phyloP scores from a whole-genome alignment of 805 yeast genomes.

The Lipomyces anomalus region DNA sequence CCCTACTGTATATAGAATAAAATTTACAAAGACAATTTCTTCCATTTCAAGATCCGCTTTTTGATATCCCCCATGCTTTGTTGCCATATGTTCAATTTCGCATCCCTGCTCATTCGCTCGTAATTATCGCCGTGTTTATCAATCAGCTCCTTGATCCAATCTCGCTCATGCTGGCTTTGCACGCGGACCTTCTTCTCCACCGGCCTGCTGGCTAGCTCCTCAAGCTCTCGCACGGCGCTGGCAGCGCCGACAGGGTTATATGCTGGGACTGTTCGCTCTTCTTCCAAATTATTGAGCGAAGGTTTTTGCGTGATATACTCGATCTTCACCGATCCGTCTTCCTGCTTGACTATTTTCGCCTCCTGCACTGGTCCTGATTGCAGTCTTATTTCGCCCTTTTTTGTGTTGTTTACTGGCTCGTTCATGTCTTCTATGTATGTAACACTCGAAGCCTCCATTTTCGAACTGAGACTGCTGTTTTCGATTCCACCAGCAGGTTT shows the following conservation, averaged over 20 bases:
- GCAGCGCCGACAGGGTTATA: constrained; percentile 55
- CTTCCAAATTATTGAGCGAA: no score
- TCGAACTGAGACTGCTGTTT: constrained; percentile 35
- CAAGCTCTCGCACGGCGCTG: no score
- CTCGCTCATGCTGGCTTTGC: constrained; percentile 66
- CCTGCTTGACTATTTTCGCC: constrained; percentile 69
- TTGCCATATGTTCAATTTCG: constrained; percentile 40
- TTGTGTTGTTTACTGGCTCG: constrained; percentile 36
- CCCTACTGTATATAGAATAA: not conserved
- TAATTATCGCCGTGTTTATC: constrained; percentile 84
- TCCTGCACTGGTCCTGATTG: constrained; percentile 39
- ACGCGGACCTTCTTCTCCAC: constrained; percentile 39
- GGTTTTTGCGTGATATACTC: not conserved
- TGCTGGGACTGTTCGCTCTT: constrained; percentile 24
- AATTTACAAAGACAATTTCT: constrained; percentile 4
- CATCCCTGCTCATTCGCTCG: constrained; percentile 88
- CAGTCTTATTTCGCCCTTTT: constrained; percentile 59
- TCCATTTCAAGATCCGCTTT: constrained; percentile 65
- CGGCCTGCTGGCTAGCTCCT: constrained; percentile 47
- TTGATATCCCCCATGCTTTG: constrained; percentile 79
- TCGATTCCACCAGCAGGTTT: constrained; percentile 78
- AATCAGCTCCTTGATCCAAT: constrained; percentile 60
- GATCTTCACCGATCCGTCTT: constrained; percentile 51
- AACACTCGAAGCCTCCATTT: constrained; percentile 27
- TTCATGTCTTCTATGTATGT: constrained; percentile 24